phyloP scores from a whole-genome alignment of 805 yeast genomes.

The Wilhelminamyces savonicus region DNA sequence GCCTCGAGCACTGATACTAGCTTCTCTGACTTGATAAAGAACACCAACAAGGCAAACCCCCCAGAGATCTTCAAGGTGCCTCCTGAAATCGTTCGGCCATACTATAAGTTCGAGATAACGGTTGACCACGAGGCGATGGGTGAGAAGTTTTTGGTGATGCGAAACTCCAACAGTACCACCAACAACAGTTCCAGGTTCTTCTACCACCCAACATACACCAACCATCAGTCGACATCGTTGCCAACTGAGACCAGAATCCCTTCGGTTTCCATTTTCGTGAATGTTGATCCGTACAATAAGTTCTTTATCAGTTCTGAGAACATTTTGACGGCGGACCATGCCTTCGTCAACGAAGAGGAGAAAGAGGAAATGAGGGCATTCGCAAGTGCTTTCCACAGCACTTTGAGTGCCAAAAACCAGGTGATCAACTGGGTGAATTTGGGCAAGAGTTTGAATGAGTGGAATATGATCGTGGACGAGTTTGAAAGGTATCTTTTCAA shows the following conservation, averaged over 20 bases:
- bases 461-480: slow-evolving; percentile 41
- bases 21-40: background rate
- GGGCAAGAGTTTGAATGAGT: slow-evolving; percentile 49
- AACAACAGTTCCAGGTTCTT: slow-evolving; percentile 1
- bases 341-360: background rate
- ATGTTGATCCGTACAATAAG: slow-evolving; percentile 17
- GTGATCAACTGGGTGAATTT: slow-evolving; percentile 8
- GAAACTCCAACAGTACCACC: no score
- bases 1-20: slow-evolving; percentile 2
- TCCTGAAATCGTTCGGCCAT: slow-evolving; percentile 42
- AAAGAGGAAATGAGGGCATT: no score
- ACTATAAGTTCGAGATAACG: slow-evolving; percentile 40
- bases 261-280: slow-evolving; percentile 10
- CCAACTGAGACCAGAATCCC: slow-evolving; percentile 3
- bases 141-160: slow-evolving; percentile 13
- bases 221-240: no score
- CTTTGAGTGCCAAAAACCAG: background rate
- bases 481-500: slow-evolving; percentile 35
- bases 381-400: slow-evolving; percentile 1
- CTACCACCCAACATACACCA: background rate
- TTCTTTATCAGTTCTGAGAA: slow-evolving; percentile 24
- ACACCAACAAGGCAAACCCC: slow-evolving; percentile 18
- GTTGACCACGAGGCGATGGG: slow-evolving; percentile 37
- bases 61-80: slow-evolving; percentile 40
- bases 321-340: slow-evolving; percentile 6